phyloP scores from a whole-genome alignment of 768 basidiomycete species.

The Leccinellum albellum region DNA sequence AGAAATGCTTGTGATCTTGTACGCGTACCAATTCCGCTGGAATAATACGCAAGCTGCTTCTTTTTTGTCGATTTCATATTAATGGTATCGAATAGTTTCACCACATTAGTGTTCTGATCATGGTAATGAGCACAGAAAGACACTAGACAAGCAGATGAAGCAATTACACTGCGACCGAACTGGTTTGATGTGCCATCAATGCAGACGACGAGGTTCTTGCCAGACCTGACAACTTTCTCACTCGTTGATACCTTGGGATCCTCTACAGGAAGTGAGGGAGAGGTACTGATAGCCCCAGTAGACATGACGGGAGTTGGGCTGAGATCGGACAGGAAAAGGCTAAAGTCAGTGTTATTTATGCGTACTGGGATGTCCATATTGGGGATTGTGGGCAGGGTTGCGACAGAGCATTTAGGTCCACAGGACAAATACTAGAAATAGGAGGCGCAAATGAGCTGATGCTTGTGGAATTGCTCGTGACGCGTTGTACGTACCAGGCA shows the following conservation, averaged over 20 bases:
- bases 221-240: neutral
- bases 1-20: neutral
- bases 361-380: too few relatives aligned
- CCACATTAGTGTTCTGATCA: neutral
- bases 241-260: neutral
- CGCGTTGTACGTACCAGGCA: too few relatives aligned
- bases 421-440: too few relatives aligned
- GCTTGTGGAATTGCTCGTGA: too few relatives aligned
- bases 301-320: neutral
- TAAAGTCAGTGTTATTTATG: neutral
- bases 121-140: neutral
- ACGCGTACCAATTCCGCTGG: neutral
- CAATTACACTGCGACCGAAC: neutral
- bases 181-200: neutral
- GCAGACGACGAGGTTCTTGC: neutral
- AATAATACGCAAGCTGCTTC: neutral
- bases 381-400: too few relatives aligned
- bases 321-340: neutral
- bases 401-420: too few relatives aligned
- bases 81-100: neutral
- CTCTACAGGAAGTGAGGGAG: neutral
- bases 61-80: neutral
- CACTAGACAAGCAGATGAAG: neutral
- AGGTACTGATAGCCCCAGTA: neutral
- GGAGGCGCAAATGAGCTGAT: too few relatives aligned